These are phyloP conservation scores for Rhodotorula sphaerocarpa DNA, from an alignment of 768 basidiomycete genomes.

Conservation along the genomic window DNA sequence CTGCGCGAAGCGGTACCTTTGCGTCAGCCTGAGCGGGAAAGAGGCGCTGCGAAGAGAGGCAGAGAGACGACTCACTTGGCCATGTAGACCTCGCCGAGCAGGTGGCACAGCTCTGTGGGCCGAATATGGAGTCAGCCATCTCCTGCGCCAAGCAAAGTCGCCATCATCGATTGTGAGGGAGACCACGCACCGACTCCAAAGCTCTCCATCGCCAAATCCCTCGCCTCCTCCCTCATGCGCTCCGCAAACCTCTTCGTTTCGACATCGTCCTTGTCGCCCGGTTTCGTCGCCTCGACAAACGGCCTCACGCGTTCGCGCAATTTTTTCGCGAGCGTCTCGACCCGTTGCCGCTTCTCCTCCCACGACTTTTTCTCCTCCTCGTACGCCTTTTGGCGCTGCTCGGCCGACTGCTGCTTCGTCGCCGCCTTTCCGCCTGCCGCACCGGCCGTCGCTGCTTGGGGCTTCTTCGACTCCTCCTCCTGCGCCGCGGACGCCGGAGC, in stretches of 20 bases:
- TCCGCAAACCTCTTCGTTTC: conserved; percentile 73
- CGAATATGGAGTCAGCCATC: too few relatives aligned
- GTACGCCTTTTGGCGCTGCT: conserved; percentile 73
- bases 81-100: conserved; percentile 57
- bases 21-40: not conserved
- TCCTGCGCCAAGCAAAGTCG: too few relatives aligned
- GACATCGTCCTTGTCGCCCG: conserved; percentile 53
- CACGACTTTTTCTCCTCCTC: conserved; percentile 60
- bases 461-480: conserved; percentile 32
- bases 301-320: conserved; percentile 76
- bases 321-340: conserved; percentile 66
- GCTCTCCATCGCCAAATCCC: conserved; percentile 91
- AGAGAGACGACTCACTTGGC: conserved; percentile 58
- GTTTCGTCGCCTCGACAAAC: conserved; percentile 65
- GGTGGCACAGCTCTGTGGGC: conserved; percentile 34
- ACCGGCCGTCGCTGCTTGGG: too few relatives aligned
- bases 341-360: conserved; percentile 68
- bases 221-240: conserved; percentile 71
- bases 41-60: not conserved
- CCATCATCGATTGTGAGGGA: too few relatives aligned
- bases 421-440: too few relatives aligned
- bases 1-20: not conserved
- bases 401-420: conserved; percentile 61
- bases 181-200: conserved; percentile 88
- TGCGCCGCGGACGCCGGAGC: too few relatives aligned